Base-by-base conservation (phyloP, 106 monocot species). In the Hemerocallis citrina region DNA sequence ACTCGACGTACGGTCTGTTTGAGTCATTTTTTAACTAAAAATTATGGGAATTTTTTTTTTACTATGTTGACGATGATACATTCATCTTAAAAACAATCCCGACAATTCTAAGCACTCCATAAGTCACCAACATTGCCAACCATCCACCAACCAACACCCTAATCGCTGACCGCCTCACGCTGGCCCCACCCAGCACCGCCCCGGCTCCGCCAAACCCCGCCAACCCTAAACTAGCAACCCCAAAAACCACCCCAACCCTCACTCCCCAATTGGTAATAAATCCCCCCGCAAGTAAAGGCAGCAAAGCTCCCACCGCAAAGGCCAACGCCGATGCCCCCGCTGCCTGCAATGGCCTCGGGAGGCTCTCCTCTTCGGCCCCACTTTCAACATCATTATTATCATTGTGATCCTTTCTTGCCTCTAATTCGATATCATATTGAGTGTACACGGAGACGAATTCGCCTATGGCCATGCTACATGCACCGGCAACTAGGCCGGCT, bases 391-490 rank as follows among this genome's bases (percentile, higher is more conserved):
- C 7, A 20, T 13, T 20, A 1, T 12, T 10, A 27, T 34, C 74
- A 7, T 24, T 29, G 12, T 32, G 43, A 10, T 0, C 0, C 35
- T 49, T 0, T 32, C 35, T 1, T 57, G 31, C 52, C 52, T 14
- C 6, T 55, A 62, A 14, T 60, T 85, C 69, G 62, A 81, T 85
- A 75, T 89, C 89, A 28, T 75, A 71, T 45, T 89, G 85, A 8
- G 78, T 27, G 67, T 75, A 76, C 50, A 89, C 89, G 39, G 85
- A 89, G 44, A 89, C 78, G 73, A 73, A 89, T 60, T 89, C 85
- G 4, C 85, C 81, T 39, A 89, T 79, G 62, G 85, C 89, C 89
- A 89, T 89, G 78, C 89, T 89, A 61, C 71, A 73, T 0, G 85
- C 81, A 45, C 89, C 85, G 21, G 89, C 89, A 1, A 85, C 73